Conservation (phyloP, 257 asterid genomes). For the Coffea eugenioides region DNA sequence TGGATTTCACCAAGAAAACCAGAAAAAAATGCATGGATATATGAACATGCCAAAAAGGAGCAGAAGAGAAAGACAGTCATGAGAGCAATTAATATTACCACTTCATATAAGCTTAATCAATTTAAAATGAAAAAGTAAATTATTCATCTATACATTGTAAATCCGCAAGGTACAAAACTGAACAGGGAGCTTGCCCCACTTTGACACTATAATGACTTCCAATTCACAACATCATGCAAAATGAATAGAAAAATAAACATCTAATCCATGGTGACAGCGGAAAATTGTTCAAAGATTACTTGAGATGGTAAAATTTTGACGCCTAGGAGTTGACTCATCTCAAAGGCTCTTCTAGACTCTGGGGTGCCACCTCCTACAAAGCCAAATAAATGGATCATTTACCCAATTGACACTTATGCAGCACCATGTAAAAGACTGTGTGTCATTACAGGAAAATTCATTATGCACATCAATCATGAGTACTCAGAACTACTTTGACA, state of each 20-base stretch:
- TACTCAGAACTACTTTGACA: too few relatives aligned
- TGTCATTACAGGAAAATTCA: background rate
- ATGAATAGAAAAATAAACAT: background rate
- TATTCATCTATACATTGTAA: background rate
- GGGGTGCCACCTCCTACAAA: conserved; percentile 63
- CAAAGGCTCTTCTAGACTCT: conserved; percentile 58
- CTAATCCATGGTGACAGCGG: background rate
- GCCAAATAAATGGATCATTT: background rate
- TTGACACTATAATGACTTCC: background rate
- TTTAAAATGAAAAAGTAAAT: background rate
- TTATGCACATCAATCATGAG: background rate
- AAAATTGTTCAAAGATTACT: conserved; percentile 27
- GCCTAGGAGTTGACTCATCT: conserved; percentile 52
- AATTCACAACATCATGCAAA: background rate
- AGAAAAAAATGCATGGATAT: background rate
- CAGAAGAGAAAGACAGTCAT: background rate
- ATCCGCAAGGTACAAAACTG: background rate
- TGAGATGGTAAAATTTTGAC: conserved; percentile 54
- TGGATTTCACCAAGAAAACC: background rate
- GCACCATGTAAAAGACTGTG: background rate
- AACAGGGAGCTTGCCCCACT: background rate
- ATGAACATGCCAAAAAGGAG: background rate
- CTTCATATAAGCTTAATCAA: background rate
- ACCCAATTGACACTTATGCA: background rate
- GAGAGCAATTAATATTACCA: background rate